Base-by-base conservation (phyloP, 768 basidiomycete species). In the Rhizopogon vulgaris region DNA sequence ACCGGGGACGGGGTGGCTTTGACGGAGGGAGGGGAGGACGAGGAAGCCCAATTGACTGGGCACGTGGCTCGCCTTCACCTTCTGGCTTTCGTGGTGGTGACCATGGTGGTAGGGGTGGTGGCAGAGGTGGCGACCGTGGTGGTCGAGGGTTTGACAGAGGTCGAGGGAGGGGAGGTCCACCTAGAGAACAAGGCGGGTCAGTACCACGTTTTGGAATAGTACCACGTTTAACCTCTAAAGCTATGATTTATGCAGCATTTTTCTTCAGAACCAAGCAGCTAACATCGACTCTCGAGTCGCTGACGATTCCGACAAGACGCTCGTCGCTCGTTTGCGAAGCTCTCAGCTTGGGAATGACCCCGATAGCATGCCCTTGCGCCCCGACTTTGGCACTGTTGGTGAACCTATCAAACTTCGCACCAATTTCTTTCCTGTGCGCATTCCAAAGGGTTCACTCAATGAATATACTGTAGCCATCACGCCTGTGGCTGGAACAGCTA, bases 211-310 rank as follows among this genome's bases (percentile, higher is more conserved):
- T 40, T 24, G 12, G 28, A 43, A 49, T 17, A 24, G 28, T 9
- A 39, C 28, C 36, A 42, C 28, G 18, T 17, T 27, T 22, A 38
- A 45, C 22, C 52, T 36, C 22, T 8, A 53, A 58, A 52, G 25
- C 15, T 17, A 27, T 25, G 2, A 34, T 41, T 1, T 48, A 43
- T 42, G 10, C 48, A 78, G 77, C n/a, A 60, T 78, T 28, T 79
- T 76, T 55, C 63, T 68, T 45, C 65, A 65, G 1, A 63, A 64
- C 38, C 55, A 55, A 49, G 63, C 63, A 66, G 84, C 61, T 57
- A 72, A 78, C 12, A 64, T 90, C 38, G 76, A 82, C 53, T 68
- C 69, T 41, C 87, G 89, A 67, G 63, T 65, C 69, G 32, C 65
- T 49, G 70, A 74, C 48, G 53, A 65, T 53, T 73, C 72, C 1